Base-by-base conservation (phyloP, 257 asterid species). In the Solanum piurae region DNA sequence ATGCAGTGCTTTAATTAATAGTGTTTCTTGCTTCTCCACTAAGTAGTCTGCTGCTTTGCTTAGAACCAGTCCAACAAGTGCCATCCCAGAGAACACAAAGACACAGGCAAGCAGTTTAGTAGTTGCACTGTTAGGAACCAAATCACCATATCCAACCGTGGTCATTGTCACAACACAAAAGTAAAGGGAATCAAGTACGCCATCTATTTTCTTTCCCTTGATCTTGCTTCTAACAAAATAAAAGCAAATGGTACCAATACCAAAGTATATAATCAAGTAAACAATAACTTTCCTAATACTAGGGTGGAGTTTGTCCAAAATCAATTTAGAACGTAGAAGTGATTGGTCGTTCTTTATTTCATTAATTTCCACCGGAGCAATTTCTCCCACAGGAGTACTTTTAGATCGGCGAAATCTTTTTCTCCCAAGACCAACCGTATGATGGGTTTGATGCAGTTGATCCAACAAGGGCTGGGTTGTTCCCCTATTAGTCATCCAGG, bases 81-180 rank as follows among this genome's bases (percentile, higher is more conserved):
- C 96, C 98, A 95, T 95, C 40, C 98, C 99, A 0, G 98, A 95
- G 91, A 97, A 95, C 88, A 97, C 98, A 58, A 94, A 97, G 73
- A 74, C 95, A 83, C 98, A 94, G 16, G 99, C 97, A 25, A 97
- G 96, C 34, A 97, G 95, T 84, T 97, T 97, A 3, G 98, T 34
- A 68, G 91, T 87, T 3, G 87, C 44, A 76, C 95, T 93, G 37
- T 91, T 86, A 20, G 99, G 99, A 21, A 97, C 98, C 13, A 97
- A 94, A 88, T 97, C 99, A 33, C 99, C 99, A 73, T 97, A 97
- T 84, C 99, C 99, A 49, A 97, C 96, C 12, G 98, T 97, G 29
- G 99, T 97, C 98, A 97, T 97, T 14, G 99, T 97, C 84, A 97
- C 98, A 42, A 97, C 94, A 92, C 98, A 95, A 83, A 97, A 97